Evolutionary conservation across 495 filamentous ascomycete species (phyloP), one percentile per base, ranked within the genome.

Genomic region (Eremomyces bilateralis): DNA sequence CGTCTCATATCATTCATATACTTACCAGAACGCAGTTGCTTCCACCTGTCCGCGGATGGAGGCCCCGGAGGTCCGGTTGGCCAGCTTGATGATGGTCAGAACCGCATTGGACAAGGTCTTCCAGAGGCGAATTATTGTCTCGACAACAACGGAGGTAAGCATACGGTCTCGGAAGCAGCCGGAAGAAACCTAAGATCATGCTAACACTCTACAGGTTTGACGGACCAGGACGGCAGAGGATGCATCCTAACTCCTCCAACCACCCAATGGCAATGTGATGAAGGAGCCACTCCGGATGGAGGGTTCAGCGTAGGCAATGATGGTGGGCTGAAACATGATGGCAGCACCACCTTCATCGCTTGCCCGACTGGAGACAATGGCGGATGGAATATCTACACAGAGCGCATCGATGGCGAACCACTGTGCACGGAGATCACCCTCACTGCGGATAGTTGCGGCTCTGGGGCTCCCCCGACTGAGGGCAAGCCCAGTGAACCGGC

Each of bases 331-430:
- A 10, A 5, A 4, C 33, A 39, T 43, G 15, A 44, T 12, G 38
- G 31, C 29, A 8, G n/a, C 32, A 1, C 19, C 13, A 31, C 19
- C 3, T 47, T 49, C 30, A 43, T 16, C 12, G 16, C 40, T 4
- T 47, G 46, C 29, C 46, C 43, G 19, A 47, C 44, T 12, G 46
- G 39, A 10, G 44, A 47, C 33, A 20, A 49, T 31, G 46, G 44
- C 21, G 46, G 46, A 16, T 44, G 24, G 34, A 51, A 51, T 27
- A 37, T 51, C 40, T 51, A 51, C 36, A 15, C 37, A 12, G 20
- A 32, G 35, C 24, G 8, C 13, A 13, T 27, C 24, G n/a, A n/a
- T n/a, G n/a, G n/a, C n/a, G n/a, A n/a, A n/a, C n/a, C n/a, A n/a
- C n/a, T n/a, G n/a, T n/a, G n/a, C n/a, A n/a, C n/a, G n/a, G n/a